Percentiles rank a stretch among this genome's conserved stretches.
These are phyloP conservation scores for Lactarius hatsudake DNA, from an alignment of 768 basidiomycete species.

Conservation along the genomic window DNA sequence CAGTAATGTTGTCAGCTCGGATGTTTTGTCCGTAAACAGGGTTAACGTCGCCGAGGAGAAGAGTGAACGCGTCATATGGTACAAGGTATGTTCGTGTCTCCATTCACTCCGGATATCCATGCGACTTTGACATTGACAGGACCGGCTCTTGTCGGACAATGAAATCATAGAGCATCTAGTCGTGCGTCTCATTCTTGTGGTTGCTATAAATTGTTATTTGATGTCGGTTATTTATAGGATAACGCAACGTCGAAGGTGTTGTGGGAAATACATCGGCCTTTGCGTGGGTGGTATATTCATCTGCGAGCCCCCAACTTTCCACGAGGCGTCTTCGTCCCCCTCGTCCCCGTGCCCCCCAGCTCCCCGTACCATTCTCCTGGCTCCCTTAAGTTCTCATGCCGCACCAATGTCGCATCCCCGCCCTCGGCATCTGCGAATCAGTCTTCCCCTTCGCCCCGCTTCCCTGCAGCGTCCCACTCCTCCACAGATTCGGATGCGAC, in stretches of 20 bases:
- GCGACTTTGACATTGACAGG: slow-evolving; percentile 42
- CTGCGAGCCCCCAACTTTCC: slow-evolving; percentile 70
- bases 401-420: slow-evolving; percentile 30
- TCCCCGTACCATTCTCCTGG: slow-evolving; percentile 35
- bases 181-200: slow-evolving; percentile 41
- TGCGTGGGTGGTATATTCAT: slow-evolving; percentile 83
- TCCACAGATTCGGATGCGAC: slow-evolving; percentile 34
- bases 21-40: slow-evolving; percentile 68
- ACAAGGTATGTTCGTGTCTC: slow-evolving; percentile 50
- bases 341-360: slow-evolving; percentile 35
- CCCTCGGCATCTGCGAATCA: background rate
- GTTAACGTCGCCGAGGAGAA: slow-evolving; percentile 60
- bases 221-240: slow-evolving; percentile 42
- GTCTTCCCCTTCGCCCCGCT: slow-evolving; percentile 5
- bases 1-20: slow-evolving; percentile 49
- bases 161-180: slow-evolving; percentile 76
- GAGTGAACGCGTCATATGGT: slow-evolving; percentile 63
- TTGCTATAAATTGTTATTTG: background rate
- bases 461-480: slow-evolving; percentile 18
- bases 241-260: slow-evolving; percentile 60
- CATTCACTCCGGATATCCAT: slow-evolving; percentile 20
- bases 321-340: slow-evolving; percentile 41
- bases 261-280: slow-evolving; percentile 79
- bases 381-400: slow-evolving; percentile 38
- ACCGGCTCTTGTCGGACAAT: slow-evolving; percentile 66